These are phyloP conservation scores for Anisodus acutangulus DNA, from an alignment of 257 asterid genomes.

Conservation along the genomic window DNA sequence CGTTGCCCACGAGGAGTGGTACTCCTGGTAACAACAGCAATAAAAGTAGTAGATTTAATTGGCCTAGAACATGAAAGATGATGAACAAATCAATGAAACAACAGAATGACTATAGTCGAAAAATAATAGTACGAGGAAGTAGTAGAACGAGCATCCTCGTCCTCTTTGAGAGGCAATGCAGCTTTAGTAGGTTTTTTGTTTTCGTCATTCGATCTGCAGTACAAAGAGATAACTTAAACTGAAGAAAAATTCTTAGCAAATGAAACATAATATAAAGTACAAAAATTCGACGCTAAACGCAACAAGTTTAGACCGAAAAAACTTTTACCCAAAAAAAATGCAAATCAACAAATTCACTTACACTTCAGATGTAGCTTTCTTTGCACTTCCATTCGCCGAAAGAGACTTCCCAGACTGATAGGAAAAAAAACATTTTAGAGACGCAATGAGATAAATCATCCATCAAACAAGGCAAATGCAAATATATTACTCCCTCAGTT, in stretches of 20 bases:
- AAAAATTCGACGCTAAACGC: neutral
- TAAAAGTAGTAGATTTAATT: neutral
- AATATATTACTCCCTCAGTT: neutral
- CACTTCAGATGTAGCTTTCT: constrained; percentile 47
- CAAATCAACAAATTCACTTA: constrained; percentile 38
- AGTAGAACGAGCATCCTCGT: constrained; percentile 73
- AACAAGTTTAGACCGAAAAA: neutral
- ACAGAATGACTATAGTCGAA: neutral
- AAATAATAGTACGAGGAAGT: constrained; percentile 64
- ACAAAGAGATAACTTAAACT: constrained; percentile 19
- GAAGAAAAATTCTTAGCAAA: neutral
- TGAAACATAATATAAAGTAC: neutral
- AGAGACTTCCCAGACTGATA: constrained; percentile 52
- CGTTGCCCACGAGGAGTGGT: constrained; percentile 56
- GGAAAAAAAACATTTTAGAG: neutral
- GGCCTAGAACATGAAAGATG: constrained; percentile 24
- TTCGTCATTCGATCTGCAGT: constrained; percentile 52
- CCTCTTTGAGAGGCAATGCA: constrained; percentile 46
- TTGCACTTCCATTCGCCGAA: constrained; percentile 43
- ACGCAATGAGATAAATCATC: neutral
- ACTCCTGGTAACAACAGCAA: constrained; percentile 40
- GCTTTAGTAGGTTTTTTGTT: constrained; percentile 42
- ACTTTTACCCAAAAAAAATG: neutral
- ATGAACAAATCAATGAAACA: constrained; percentile 22
- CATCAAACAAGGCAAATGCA: neutral